Evolutionary conservation across 257 asterid genomes (phyloP).

Genomic region (Solanum tarapatanum): DNA sequence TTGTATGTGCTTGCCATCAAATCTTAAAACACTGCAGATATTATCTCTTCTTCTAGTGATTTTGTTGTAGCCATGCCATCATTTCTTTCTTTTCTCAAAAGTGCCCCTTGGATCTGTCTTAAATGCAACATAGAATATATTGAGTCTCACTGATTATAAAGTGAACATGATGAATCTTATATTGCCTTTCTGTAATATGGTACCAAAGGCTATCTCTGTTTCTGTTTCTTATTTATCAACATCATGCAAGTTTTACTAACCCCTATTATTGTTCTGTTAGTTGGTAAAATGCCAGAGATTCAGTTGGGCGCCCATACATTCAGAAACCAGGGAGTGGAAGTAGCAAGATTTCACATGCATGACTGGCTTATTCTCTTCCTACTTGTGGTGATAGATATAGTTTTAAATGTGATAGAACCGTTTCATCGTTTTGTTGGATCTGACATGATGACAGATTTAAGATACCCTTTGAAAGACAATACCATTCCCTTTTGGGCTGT

Average conservation of each 20-base stretch:
- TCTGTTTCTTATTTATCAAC: background rate
- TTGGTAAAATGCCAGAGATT: slow-evolving; percentile 68
- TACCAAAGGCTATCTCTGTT: background rate
- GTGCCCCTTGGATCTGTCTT: background rate
- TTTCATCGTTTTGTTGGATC: slow-evolving; percentile 91
- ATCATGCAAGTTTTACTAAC: background rate
- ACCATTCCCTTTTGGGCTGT: slow-evolving; percentile 88
- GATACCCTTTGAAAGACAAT: slow-evolving; percentile 71
- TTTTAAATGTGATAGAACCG: slow-evolving; percentile 75
- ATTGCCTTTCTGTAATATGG: background rate
- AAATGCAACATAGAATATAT: background rate
- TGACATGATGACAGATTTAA: slow-evolving; percentile 86
- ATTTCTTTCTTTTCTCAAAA: background rate
- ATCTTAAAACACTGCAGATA: background rate
- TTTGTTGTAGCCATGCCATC: background rate
- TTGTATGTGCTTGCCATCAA: background rate
- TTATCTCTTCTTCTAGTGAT: background rate
- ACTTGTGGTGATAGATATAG: slow-evolving; percentile 63
- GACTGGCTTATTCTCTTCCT: slow-evolving; percentile 87
- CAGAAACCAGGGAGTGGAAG: slow-evolving; percentile 72
- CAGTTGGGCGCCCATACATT: slow-evolving; percentile 89
- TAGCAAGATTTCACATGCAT: slow-evolving; percentile 77
- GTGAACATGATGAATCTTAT: background rate
- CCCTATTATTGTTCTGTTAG: slow-evolving; percentile 13
- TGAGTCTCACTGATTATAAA: background rate